A percentile compares a stretch with the other conserved stretches of the same genome.
Conservation (phyloP, 2,329 filamentous ascomycete genomes). For the Ophiostoma quercus region DNA sequence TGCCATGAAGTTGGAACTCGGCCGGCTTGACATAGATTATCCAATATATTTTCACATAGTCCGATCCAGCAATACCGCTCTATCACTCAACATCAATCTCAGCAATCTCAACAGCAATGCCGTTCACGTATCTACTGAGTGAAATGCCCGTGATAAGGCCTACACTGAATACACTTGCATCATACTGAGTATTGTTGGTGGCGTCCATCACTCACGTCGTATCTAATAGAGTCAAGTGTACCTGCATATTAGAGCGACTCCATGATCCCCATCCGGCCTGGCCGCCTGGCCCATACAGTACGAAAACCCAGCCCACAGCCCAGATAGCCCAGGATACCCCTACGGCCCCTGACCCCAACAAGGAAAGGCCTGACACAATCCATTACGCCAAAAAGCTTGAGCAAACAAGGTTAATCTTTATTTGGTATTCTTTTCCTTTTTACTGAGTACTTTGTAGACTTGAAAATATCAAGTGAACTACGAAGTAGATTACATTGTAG, state of each 20-base stretch:
- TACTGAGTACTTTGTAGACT: too few species aligned
- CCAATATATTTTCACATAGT: too few species aligned
- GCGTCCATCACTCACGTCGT: neutral
- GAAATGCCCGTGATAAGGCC: neutral
- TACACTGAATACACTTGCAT: neutral
- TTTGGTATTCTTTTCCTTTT: neutral
- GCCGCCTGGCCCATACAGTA: neutral
- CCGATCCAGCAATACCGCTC: too few species aligned
- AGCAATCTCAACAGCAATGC: neutral
- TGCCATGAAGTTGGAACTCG: too few species aligned
- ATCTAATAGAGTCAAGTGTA: neutral
- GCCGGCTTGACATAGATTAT: too few species aligned
- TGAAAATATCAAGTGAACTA: too few species aligned
- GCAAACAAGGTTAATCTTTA: slow-evolving; percentile 14
- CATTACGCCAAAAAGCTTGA: slow-evolving; percentile 10
- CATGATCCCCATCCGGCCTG: neutral
- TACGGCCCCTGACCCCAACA: slow-evolving; percentile 11
- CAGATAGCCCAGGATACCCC: neutral
- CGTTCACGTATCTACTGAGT: too few species aligned
- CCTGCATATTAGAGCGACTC: neutral
- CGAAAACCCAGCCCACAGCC: neutral
- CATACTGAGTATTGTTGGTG: neutral
- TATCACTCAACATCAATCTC: too few species aligned
- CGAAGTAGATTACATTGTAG: too few species aligned
- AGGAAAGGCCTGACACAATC: slow-evolving; percentile 4